phyloP scores from a whole-genome alignment of 129 eudicot genomes.

The Ambrosia artemisiifolia region DNA sequence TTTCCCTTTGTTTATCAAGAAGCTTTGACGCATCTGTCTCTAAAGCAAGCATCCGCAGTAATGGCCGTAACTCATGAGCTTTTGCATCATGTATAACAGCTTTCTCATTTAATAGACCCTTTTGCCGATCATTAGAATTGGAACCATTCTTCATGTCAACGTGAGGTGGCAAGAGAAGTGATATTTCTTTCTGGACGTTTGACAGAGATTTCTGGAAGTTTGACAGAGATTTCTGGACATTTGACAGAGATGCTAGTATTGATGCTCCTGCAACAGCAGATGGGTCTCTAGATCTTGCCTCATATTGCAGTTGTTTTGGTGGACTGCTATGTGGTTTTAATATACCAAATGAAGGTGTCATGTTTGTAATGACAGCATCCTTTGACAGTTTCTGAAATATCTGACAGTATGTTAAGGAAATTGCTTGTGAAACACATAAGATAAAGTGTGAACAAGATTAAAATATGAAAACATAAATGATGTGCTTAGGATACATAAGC shows the following conservation, averaged over 20 bases:
- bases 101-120: constrained; percentile 35
- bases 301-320: constrained; percentile 50
- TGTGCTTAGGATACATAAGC: constrained; percentile 74
- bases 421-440: neutral
- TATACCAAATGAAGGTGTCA: constrained; percentile 54
- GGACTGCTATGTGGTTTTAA: constrained; percentile 58
- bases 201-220: constrained; percentile 56
- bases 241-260: constrained; percentile 64
- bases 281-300: constrained; percentile 62
- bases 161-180: constrained; percentile 56
- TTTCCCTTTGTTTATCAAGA: constrained; percentile 55
- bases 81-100: constrained; percentile 37
- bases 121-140: constrained; percentile 32
- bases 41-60: constrained; percentile 44
- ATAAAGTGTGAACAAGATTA: neutral
- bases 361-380: constrained; percentile 35
- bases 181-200: constrained; percentile 47
- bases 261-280: constrained; percentile 87
- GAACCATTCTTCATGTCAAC: constrained; percentile 58
- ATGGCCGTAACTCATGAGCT: constrained; percentile 51
- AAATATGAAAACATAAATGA: neutral
- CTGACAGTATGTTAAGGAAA: constrained; percentile 54
- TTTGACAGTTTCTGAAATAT: constrained; percentile 62
- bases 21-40: constrained; percentile 47
- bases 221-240: constrained; percentile 17